phyloP scores from a whole-genome alignment of 1,284 basidiomycete species.

The Ustilago loliicola region DNA sequence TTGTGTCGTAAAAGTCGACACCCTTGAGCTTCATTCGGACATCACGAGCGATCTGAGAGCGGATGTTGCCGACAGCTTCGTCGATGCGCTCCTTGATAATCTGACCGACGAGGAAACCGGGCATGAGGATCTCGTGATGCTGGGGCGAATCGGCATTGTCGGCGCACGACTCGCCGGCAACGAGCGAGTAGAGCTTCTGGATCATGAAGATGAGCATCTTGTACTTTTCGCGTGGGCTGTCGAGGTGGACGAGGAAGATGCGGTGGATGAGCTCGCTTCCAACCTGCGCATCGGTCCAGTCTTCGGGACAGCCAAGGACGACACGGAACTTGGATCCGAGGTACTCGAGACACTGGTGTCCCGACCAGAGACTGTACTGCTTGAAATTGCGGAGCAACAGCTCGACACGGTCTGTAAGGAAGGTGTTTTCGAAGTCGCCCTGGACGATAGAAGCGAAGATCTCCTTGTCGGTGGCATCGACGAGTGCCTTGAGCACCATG shows the following conservation, averaged over 20 bases:
- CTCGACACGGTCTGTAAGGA: conserved; percentile 97
- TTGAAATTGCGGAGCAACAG: conserved; percentile 93
- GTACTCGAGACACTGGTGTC: conserved; percentile 94
- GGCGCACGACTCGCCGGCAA: conserved; percentile 88
- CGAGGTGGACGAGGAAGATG: conserved; percentile 90
- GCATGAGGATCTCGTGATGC: conserved; percentile 96
- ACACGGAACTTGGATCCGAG: conserved; percentile 98
- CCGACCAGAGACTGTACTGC: conserved; percentile 85
- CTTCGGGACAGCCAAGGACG: conserved; percentile 90
- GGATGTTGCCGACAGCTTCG: conserved; percentile 84
- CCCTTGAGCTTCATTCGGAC: conserved; percentile 78
- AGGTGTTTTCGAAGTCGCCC: conserved; percentile 97
- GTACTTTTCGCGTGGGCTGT: conserved; percentile 93
- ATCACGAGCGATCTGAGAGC: conserved; percentile 81
- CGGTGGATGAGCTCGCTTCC: conserved; percentile 88
- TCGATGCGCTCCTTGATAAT: conserved; percentile 98
- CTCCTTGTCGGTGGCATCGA: conserved; percentile 92
- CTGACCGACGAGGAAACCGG: conserved; percentile 93
- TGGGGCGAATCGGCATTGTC: conserved; percentile 99
- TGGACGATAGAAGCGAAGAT: conserved; percentile 98
- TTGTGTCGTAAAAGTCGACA: conserved; percentile 87
- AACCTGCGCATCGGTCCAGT: conserved; percentile 87
- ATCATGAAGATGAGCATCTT: conserved; percentile 98
- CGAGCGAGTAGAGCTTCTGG: conserved; percentile 91
- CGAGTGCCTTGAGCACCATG: conserved; percentile 93